These are phyloP conservation scores for Helicostylum pulchrum DNA, from an alignment of 192 early-diverging fungal species.

Conservation along the genomic window DNA sequence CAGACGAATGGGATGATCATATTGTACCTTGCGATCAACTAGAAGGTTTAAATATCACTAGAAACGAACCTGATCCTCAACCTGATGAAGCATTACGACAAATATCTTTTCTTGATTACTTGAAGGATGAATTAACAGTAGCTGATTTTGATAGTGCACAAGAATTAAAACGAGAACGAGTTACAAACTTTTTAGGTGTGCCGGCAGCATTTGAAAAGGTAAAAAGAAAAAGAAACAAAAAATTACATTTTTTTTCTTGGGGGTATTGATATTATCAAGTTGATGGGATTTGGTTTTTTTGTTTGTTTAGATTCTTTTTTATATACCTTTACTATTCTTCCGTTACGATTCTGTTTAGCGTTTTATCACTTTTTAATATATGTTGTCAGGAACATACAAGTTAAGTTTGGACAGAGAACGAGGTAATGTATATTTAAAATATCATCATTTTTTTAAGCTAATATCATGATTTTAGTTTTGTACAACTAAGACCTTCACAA, in stretches of 20 bases:
- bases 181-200: constrained; percentile 84
- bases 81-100: constrained; percentile 14
- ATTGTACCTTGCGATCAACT: not conserved
- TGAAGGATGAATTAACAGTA: constrained; percentile 60
- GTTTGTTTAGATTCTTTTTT: constrained; percentile 95
- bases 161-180: constrained; percentile 82
- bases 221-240: not conserved
- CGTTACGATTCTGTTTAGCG: constrained; percentile 78
- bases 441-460: not conserved
- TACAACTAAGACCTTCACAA: constrained; percentile 73
- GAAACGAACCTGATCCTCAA: not conserved
- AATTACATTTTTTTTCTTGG: not conserved
- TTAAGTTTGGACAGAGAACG: no score
- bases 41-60: not conserved
- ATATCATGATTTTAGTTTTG: constrained; percentile 16
- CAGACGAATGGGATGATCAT: constrained; percentile 3
- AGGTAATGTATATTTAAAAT: constrained; percentile 20
- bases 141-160: constrained; percentile 69
- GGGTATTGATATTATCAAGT: constrained; percentile 38
- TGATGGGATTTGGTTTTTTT: constrained; percentile 86
- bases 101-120: constrained; percentile 52
- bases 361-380: constrained; percentile 41
- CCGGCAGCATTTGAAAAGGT: constrained; percentile 90
- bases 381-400: constrained; percentile 35
- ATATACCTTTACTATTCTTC: constrained; percentile 92